phyloP scores from a whole-genome alignment of 768 basidiomycete genomes.

The Daedalea quercina region DNA sequence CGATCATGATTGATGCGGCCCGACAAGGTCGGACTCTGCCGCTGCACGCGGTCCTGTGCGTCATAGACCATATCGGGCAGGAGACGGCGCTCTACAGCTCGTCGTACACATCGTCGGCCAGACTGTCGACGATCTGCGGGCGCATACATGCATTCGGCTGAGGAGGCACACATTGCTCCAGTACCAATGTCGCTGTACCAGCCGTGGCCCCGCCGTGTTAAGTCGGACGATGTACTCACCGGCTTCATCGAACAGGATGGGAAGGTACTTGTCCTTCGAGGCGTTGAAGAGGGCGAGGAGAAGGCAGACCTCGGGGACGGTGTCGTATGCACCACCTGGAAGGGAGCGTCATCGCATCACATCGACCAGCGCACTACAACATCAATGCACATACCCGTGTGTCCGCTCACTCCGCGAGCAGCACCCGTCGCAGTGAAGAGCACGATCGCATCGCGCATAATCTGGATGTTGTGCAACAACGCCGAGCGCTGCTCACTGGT shows the following conservation, averaged over 20 bases:
- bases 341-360: neutral
- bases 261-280: slow-evolving; percentile 49
- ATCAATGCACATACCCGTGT: slow-evolving; percentile 49
- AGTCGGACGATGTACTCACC: slow-evolving; percentile 37
- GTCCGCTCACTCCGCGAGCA: slow-evolving; percentile 82
- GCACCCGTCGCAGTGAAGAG: slow-evolving; percentile 83
- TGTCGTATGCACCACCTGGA: slow-evolving; percentile 44
- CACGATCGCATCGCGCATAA: slow-evolving; percentile 80
- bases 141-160: too few species aligned
- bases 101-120: too few species aligned
- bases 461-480: slow-evolving; percentile 65
- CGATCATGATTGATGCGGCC: neutral
- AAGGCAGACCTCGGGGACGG: slow-evolving; percentile 81
- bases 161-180: too few species aligned
- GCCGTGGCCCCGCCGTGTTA: neutral
- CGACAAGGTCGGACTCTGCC: too few species aligned
- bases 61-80: too few species aligned
- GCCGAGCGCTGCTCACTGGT: slow-evolving; percentile 52
- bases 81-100: too few species aligned
- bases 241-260: slow-evolving; percentile 76
- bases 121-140: neutral
- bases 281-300: slow-evolving; percentile 67
- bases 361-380: neutral
- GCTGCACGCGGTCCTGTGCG: too few species aligned
- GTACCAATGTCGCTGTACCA: too few species aligned